Evolutionary conservation across 352 stramenopile species (phyloP), one percentile per base, ranked within the genome.

Genomic region (Pythium monospermum): DNA sequence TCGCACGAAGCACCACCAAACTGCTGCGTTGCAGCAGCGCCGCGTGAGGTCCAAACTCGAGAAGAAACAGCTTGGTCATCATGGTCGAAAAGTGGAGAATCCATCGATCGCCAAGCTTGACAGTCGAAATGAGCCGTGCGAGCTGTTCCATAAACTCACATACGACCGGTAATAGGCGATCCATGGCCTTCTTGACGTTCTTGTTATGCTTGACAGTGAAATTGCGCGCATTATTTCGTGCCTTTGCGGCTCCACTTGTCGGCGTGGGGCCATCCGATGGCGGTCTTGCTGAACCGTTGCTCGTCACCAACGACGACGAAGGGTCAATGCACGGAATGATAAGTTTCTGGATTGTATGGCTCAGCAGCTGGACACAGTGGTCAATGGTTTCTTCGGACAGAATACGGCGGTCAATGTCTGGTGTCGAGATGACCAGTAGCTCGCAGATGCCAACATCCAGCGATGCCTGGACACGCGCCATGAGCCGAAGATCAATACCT

Each of bases 341-440:
- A 23, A 91, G 25, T 23, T 60, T 63, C 11, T 83, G 71, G 37
- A 88, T 61, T 1, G 73, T 47, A 27, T 85, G 72, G 41, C 73
- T 74, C 15, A 93, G 57, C 12, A 92, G 52, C 50, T 81, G 62
- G 25, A 87, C 71, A 46, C 79, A 95, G 37, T 86, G 83, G 28
- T 94, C 76, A 49, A 95, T 91, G 12, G 23, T 74, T n/a, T 93
- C 85, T 54, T 95, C 85, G 0, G 83, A 90, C 0, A 95, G 59
- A 45, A 87, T 49, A 28, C 81, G 59, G 12, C 81, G 67, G 19
- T 95, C 81, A 50, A 92, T 81, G 8, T 79, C 62, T 4, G 61
- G 62, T 11, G 81, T 79, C 8, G 78, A 74, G 60, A 92, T 87
- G 32, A 95, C 41, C 16, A 87, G 65, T 2, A 95, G 63, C 53